Evolutionary conservation across 2,329 filamentous ascomycete genomes (phyloP).

Genomic region (Aspergillus latus): DNA sequence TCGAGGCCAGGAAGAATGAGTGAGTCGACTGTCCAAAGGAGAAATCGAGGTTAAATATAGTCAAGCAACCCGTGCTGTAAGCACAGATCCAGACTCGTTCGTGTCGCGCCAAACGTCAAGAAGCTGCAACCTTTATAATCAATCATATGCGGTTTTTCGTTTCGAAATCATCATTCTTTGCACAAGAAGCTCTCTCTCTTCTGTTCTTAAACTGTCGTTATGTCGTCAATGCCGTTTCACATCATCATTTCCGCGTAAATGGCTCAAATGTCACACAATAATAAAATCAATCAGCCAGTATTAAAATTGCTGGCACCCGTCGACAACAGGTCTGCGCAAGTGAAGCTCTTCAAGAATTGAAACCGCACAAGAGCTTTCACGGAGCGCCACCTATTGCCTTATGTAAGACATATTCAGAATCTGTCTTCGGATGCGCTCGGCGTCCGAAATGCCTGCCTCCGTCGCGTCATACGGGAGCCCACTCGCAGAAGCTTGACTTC

Average conservation of each 20-base stretch:
- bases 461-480: slow-evolving; percentile 32
- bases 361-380: neutral
- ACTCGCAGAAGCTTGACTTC: slow-evolving; percentile 16
- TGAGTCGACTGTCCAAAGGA: neutral
- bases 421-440: slow-evolving; percentile 41
- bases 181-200: slow-evolving; percentile 11
- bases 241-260: slow-evolving; percentile 28
- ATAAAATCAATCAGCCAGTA: slow-evolving; percentile 30
- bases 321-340: slow-evolving; percentile 21
- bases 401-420: slow-evolving; percentile 39
- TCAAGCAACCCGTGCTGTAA: slow-evolving; percentile 2
- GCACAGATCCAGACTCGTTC: slow-evolving; percentile 7
- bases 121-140: slow-evolving; percentile 13
- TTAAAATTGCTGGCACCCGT: slow-evolving; percentile 26
- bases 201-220: slow-evolving; percentile 19
- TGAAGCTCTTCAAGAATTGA: slow-evolving; percentile 4
- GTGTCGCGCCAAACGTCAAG: slow-evolving; percentile 7
- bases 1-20: slow-evolving; percentile 3
- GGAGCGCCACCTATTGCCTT: slow-evolving; percentile 22
- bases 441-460: slow-evolving; percentile 39
- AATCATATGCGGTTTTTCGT: slow-evolving; percentile 10
- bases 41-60: neutral
- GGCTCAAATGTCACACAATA: slow-evolving; percentile 17
- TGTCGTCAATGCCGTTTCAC: slow-evolving; percentile 33
- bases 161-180: slow-evolving; percentile 13